Conservation (phyloP, 495 filamentous ascomycete species). For the Aspergillus nanangensis region DNA sequence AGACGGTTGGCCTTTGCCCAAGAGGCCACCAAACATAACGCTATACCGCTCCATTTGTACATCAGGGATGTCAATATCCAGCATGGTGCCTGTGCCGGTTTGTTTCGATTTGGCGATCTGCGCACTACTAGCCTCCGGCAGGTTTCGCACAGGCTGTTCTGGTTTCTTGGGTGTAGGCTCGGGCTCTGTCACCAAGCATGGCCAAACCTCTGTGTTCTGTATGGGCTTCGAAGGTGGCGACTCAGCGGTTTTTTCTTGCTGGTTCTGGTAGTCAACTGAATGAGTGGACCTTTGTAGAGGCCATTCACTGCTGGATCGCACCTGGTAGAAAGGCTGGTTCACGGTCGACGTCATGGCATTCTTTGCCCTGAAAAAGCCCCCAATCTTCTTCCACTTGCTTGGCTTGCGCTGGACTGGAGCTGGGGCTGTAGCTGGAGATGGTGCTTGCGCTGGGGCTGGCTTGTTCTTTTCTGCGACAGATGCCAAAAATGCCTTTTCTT, state of each 20-base stretch:
- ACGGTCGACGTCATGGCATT: conserved; percentile 22
- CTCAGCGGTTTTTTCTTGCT: not conserved
- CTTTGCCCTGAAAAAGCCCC: conserved; percentile 46
- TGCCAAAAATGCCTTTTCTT: conserved; percentile 19
- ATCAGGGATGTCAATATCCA: conserved; percentile 78
- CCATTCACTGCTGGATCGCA: conserved; percentile 6
- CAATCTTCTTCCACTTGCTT: conserved; percentile 56
- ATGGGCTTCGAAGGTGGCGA: conserved; percentile 10
- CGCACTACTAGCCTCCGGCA: not conserved
- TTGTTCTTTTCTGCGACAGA: too few species aligned
- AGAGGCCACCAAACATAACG: conserved; percentile 84
- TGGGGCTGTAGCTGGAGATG: conserved; percentile 6
- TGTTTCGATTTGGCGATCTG: conserved; percentile 9
- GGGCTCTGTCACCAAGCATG: conserved; percentile 19
- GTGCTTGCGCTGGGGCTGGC: not conserved
- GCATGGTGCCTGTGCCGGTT: conserved; percentile 18
- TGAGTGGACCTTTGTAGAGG: conserved; percentile 15
- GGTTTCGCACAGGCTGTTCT: not conserved
- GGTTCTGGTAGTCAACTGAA: conserved; percentile 16
- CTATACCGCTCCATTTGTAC: conserved; percentile 85
- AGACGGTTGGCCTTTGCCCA: conserved; percentile 45
- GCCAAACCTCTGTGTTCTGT: conserved; percentile 27
- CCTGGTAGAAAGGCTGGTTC: conserved; percentile 20
- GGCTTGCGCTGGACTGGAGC: conserved; percentile 34
- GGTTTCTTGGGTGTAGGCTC: conserved; percentile 4